Conservation (phyloP, 371 early-diverging fungal genomes). For the Fennellomyces sp. region DNA sequence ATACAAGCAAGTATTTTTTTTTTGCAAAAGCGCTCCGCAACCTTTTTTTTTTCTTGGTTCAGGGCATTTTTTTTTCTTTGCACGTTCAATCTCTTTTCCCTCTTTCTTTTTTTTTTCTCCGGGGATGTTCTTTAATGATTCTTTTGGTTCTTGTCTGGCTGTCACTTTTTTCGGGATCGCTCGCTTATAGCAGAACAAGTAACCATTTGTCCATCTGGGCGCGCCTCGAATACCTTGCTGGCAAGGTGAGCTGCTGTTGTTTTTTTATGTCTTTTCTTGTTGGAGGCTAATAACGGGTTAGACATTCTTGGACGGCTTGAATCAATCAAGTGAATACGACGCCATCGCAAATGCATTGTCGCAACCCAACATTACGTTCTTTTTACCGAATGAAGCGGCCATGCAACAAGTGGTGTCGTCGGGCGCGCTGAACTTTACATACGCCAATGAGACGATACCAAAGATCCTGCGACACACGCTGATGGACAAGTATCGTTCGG, state of each 20-base stretch:
- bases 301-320: neutral
- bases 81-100: too few relatives aligned
- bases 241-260: too few relatives aligned
- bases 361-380: constrained; percentile 14
- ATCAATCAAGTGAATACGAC: neutral
- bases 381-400: constrained; percentile 12
- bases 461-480: constrained; percentile 17
- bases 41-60: neutral
- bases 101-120: constrained; percentile 4
- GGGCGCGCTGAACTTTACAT: constrained; percentile 10
- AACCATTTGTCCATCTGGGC: neutral
- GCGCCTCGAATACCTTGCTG: too few relatives aligned
- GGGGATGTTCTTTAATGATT: constrained; percentile 10
- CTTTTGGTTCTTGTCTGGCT: constrained; percentile 1
- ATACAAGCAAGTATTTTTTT: neutral
- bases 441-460: constrained; percentile 13
- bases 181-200: constrained; percentile 4
- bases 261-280: neutral
- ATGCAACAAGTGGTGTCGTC: constrained; percentile 7
- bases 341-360: neutral
- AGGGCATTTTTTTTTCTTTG: neutral
- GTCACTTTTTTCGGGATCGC: neutral
- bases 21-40: neutral
- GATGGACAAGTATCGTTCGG: constrained; percentile 6
- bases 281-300: neutral